Evolutionary conservation across 768 basidiomycete species (phyloP).

Genomic region (Suillus brevipes): DNA sequence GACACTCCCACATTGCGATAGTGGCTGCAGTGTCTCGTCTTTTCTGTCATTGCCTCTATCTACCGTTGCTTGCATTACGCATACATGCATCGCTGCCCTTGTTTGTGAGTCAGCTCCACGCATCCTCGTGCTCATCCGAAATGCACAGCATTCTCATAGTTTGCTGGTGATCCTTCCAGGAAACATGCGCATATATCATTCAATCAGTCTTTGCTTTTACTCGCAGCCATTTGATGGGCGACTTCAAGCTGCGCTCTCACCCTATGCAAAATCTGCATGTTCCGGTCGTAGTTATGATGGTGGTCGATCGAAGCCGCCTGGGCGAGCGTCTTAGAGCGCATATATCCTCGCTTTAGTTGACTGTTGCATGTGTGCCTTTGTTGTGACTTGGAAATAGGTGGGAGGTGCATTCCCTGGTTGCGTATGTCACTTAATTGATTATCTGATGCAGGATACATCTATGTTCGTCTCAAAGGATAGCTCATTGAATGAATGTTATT

Average conservation of each 20-base stretch:
- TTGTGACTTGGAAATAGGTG: background rate
- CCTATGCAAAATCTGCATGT: background rate
- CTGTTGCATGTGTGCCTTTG: background rate
- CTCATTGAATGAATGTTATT: background rate
- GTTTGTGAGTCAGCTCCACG: constrained; percentile 8
- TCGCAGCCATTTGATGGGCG: background rate
- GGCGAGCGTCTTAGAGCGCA: background rate
- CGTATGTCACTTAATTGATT: background rate
- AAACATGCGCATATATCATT: background rate
- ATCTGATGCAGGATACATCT: background rate
- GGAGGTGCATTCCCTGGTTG: background rate
- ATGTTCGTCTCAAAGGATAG: background rate
- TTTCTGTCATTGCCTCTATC: background rate
- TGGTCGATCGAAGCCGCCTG: background rate
- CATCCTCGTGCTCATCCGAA: constrained; percentile 11
- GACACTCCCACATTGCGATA: constrained; percentile 3
- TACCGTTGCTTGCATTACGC: constrained; percentile 1
- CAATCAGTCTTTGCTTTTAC: background rate
- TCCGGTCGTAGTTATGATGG: too few species aligned
- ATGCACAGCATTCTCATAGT: constrained; percentile 28
- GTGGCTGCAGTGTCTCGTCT: background rate
- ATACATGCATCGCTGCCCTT: constrained; percentile 7
- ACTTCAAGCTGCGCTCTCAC: constrained; percentile 1
- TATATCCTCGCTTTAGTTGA: background rate
- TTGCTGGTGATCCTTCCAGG: constrained; percentile 2